A percentile compares a stretch with the other conserved stretches of the same genome.
Evolutionary conservation across 2,329 filamentous ascomycete genomes (phyloP).

Genomic region (Alternaria hordeiaustralica): DNA sequence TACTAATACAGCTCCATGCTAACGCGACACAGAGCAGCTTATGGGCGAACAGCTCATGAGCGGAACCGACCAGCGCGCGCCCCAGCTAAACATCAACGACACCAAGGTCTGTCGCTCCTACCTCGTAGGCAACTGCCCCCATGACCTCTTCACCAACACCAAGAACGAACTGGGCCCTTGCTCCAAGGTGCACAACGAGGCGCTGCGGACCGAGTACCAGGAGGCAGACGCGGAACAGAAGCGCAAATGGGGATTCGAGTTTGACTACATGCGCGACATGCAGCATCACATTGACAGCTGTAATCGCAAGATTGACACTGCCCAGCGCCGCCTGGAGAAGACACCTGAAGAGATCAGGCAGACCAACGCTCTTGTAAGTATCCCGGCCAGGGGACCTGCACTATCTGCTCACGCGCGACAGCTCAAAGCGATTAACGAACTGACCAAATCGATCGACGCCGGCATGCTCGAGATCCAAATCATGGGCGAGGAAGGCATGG

Average conservation of each 20-base stretch:
- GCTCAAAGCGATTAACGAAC: conserved; percentile 84
- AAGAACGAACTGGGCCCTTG: conserved; percentile 96
- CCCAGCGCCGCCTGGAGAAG: conserved; percentile 91
- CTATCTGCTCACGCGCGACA: conserved; percentile 35
- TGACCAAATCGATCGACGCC: conserved; percentile 77
- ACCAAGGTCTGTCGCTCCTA: conserved; percentile 95
- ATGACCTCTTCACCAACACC: conserved; percentile 99
- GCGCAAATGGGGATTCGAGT: conserved; percentile 86
- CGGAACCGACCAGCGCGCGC: conserved; percentile 75
- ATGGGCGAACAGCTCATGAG: conserved; percentile 77
- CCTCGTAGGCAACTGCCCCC: conserved; percentile 90
- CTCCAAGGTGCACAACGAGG: conserved; percentile 85
- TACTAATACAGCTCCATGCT: conserved; percentile 4
- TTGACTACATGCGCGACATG: conserved; percentile 95
- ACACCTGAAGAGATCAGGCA: conserved; percentile 97
- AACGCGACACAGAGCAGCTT: conserved; percentile 74
- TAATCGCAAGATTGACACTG: conserved; percentile 89
- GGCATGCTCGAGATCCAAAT: conserved; percentile 86
- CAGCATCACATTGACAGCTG: conserved; percentile 97
- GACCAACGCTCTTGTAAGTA: conserved; percentile 78
- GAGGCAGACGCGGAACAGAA: conserved; percentile 72
- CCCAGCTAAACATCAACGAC: conserved; percentile 87
- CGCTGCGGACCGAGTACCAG: conserved; percentile 88
- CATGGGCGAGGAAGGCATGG: conserved; percentile 79
- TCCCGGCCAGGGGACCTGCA: background rate